These are phyloP conservation scores for Cucumis melo DNA, from an alignment of 306 rosid genomes.

Conservation along the genomic window DNA sequence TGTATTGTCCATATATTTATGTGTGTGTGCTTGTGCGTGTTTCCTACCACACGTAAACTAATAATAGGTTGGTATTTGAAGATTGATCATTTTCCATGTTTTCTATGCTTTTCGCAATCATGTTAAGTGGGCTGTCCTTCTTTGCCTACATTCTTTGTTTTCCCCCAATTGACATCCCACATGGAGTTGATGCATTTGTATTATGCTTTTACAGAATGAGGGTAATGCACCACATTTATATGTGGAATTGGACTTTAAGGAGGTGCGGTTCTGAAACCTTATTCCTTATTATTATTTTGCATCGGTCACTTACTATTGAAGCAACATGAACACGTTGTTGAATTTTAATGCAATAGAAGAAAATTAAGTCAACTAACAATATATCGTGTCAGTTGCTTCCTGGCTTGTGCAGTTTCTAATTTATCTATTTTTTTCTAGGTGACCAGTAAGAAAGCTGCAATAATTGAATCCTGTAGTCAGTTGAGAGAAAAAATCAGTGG, in stretches of 20 bases:
- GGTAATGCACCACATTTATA: constrained; percentile 68
- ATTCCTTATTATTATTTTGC: constrained; percentile 6
- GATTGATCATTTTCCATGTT: not conserved
- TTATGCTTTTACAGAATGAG: constrained; percentile 50
- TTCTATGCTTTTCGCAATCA: not conserved
- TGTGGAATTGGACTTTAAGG: constrained; percentile 90
- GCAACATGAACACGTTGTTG: not conserved
- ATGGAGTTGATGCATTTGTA: constrained; percentile 1
- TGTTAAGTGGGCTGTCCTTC: not conserved
- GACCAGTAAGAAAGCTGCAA: constrained; percentile 71
- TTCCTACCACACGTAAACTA: not conserved
- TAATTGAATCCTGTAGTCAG: constrained; percentile 51
- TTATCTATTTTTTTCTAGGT: constrained; percentile 35
- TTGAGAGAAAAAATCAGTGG: constrained; percentile 61
- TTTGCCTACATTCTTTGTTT: not conserved
- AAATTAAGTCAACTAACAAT: not conserved
- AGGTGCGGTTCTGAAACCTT: constrained; percentile 35
- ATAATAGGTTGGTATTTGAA: not conserved
- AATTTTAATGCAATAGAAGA: not conserved
- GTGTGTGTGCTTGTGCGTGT: not conserved
- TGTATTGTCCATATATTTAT: not conserved
- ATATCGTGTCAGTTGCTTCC: not conserved
- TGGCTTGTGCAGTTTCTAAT: not conserved
- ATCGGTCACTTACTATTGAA: not conserved
- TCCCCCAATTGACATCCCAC: not conserved